Conservation (phyloP, 163 green algal species). For the Scenedesmus sp. region DNA sequence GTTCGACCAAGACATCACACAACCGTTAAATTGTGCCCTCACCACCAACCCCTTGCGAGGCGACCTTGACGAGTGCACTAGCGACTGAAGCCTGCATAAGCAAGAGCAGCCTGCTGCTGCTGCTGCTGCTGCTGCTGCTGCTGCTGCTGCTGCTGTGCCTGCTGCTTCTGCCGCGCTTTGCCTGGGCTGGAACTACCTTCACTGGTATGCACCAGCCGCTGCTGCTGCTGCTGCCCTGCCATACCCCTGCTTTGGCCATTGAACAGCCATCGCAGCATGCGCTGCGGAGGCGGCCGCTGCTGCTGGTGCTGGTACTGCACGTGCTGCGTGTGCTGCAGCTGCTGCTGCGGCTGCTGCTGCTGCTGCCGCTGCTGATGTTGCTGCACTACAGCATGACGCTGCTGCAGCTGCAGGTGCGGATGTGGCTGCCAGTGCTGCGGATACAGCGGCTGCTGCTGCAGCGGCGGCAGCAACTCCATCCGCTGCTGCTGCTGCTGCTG, state of each 20-base stretch:
- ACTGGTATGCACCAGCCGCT: neutral
- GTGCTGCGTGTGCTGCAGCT: neutral
- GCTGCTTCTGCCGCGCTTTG: no score
- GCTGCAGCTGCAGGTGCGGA: constrained; percentile 29
- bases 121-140: constrained; percentile 20
- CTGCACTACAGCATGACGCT: neutral
- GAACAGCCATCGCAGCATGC: constrained; percentile 48
- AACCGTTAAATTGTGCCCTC: no score
- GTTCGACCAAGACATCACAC: no score
- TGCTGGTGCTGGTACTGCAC: neutral
- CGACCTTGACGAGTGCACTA: neutral
- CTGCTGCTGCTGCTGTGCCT: constrained; percentile 26
- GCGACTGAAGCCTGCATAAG: neutral
- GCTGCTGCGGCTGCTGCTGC: constrained; percentile 13
- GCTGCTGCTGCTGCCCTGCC: constrained; percentile 1
- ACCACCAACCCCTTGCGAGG: no score
- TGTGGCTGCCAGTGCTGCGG: neutral
- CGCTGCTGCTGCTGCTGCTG: constrained; percentile 30
- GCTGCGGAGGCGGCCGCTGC: constrained; percentile 5
- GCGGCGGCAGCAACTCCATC: neutral
- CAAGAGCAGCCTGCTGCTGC: neutral
- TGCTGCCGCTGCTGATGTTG: neutral
- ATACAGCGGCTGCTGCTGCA: constrained; percentile 7
- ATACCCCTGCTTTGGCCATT: neutral
- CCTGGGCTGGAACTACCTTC: neutral